phyloP scores from a whole-genome alignment of 2,329 filamentous ascomycete species.

The Hypoxylon sp. region DNA sequence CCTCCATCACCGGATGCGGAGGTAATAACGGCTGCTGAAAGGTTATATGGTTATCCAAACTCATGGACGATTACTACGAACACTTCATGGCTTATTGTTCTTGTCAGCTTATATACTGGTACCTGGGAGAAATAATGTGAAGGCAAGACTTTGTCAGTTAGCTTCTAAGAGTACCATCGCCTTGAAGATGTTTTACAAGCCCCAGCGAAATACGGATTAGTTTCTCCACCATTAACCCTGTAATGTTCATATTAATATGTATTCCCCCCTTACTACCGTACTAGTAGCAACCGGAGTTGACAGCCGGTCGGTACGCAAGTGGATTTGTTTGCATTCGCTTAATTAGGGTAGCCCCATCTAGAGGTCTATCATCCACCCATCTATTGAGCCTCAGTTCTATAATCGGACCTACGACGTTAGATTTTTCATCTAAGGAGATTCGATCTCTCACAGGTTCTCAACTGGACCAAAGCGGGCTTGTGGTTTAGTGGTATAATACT shows the following conservation, averaged over 20 bases:
- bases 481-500: slow-evolving; percentile 51
- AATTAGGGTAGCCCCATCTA: slow-evolving; percentile 23
- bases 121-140: neutral
- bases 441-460: slow-evolving; percentile 5
- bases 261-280: neutral
- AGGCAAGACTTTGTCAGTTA: neutral
- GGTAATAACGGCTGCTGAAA: neutral
- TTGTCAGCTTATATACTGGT: neutral
- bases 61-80: neutral
- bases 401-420: slow-evolving; percentile 3
- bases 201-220: neutral
- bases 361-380: slow-evolving; percentile 13
- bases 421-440: slow-evolving; percentile 17
- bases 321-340: slow-evolving; percentile 10
- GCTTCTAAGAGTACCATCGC: neutral
- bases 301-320: slow-evolving; percentile 12
- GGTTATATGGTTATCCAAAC: neutral
- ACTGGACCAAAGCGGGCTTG: slow-evolving; percentile 34
- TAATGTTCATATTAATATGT: neutral
- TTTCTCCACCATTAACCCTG: neutral
- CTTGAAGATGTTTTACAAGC: neutral
- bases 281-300: neutral
- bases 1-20: neutral
- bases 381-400: slow-evolving; percentile 19
- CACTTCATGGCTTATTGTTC: neutral